Base-by-base conservation (phyloP, 2,329 filamentous ascomycete species). In the Aspergillus luchuensis region DNA sequence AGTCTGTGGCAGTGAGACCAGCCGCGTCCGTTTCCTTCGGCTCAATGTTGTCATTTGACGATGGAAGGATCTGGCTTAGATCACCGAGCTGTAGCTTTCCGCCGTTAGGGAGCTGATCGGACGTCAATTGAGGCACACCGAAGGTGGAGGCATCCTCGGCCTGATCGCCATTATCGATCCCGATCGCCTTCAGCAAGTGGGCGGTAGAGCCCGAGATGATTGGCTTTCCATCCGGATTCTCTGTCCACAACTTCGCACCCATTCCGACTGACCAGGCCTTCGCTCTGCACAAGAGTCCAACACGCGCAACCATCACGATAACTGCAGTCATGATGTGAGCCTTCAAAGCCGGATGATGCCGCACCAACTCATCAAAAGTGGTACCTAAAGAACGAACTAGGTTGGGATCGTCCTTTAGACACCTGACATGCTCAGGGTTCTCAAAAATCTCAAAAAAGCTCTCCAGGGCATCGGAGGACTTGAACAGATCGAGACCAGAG, bases 391-490 rank as follows among this genome's bases (percentile, higher is more conserved):
- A 86, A 30, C 85, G 85, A 8, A 93, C 85, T 60, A 96, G 82
- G 38, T 89, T 87, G 5, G 84, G 81, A 66, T 97, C 94, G 39
- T 82, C 81, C 63, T 91, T 87, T 83, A 99, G 88, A 64, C 89
- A 90, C 68, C 90, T 91, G 60, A 99, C 87, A 76, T 99, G 96
- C 15, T 87, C 85, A 2, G 92, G 88, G 66, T 92, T 98, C 76
- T 97, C 91, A 66, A 99, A 99, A n/a, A 98, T 92, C 73, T 97
- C 91, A 66, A 99, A 90, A 73, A 93, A 98, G 67, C 87, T 91
- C 59, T 93, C 89, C 48, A 99, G 83, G 1, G 92, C 93, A 60
- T 87, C 84, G 0, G 93, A 97, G 0, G 87, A 85, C 59, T 92
- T 88, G 69, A 99, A 96, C 72, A 97, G 84, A 69, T 90, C 90